Percentiles rank a stretch among this genome's conserved stretches.
These are phyloP conservation scores for Leishmania lainsoni DNA, from an alignment of 208 protist species.

Conservation along the genomic window DNA sequence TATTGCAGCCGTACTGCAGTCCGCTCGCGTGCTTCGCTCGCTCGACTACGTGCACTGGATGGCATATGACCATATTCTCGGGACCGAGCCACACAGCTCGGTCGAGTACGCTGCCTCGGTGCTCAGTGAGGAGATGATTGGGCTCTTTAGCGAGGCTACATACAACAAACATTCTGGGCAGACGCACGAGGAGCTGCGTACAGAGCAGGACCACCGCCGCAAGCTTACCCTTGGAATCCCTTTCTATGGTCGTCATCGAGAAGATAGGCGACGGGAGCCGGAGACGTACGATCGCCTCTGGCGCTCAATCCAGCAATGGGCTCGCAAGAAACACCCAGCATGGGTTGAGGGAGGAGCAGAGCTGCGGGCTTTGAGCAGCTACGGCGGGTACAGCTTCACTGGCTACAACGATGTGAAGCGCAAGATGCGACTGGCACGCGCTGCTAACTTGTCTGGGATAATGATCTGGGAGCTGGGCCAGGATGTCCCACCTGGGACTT, in stretches of 20 bases:
- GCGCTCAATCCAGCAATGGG: slow-evolving; percentile 44
- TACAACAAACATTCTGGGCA: background rate
- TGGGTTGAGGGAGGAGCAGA: slow-evolving; percentile 30
- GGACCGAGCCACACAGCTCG: slow-evolving; percentile 31
- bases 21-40: slow-evolving; percentile 21
- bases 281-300: slow-evolving; percentile 50
- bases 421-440: slow-evolving; percentile 62
- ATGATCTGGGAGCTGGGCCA: slow-evolving; percentile 86
- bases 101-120: slow-evolving; percentile 37
- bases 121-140: slow-evolving; percentile 24
- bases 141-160: background rate
- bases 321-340: slow-evolving; percentile 27
- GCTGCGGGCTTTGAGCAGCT: slow-evolving; percentile 38
- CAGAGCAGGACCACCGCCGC: slow-evolving; percentile 14
- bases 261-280: slow-evolving; percentile 29
- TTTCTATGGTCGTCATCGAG: slow-evolving; percentile 54
- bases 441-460: slow-evolving; percentile 44
- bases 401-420: slow-evolving; percentile 44
- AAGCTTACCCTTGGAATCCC: slow-evolving; percentile 72
- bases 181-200: background rate
- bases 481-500: slow-evolving; percentile 48
- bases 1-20: slow-evolving; percentile 29
- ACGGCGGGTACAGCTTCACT: slow-evolving; percentile 45
- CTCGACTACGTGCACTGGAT: slow-evolving; percentile 76
- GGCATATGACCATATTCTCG: slow-evolving; percentile 54